Percentiles rank a stretch among this genome's conserved stretches.
These are phyloP conservation scores for Magnaporthiopsis rhizophila DNA, from an alignment of 2,329 filamentous ascomycete species.

Conservation along the genomic window DNA sequence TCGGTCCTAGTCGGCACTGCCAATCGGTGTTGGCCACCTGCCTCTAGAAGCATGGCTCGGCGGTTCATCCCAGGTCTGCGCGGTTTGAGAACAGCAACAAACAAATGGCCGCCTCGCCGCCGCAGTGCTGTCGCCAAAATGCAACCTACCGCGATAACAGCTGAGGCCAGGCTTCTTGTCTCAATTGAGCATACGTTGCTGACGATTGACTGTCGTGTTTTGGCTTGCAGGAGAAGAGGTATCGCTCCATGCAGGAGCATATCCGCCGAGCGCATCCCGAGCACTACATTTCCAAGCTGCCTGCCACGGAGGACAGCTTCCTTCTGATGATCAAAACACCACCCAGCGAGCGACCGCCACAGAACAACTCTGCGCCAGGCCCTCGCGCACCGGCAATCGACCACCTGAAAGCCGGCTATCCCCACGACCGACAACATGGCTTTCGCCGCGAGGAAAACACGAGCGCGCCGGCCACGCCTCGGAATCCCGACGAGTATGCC, in stretches of 20 bases:
- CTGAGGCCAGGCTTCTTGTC: neutral
- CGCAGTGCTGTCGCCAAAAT: neutral
- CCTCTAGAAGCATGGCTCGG: neutral
- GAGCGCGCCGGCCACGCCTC: slow-evolving; percentile 60
- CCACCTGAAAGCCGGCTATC: slow-evolving; percentile 36
- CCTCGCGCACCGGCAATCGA: slow-evolving; percentile 15
- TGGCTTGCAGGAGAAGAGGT: slow-evolving; percentile 35
- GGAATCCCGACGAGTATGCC: slow-evolving; percentile 61
- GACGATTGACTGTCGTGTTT: slow-evolving; percentile 10
- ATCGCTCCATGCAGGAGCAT: slow-evolving; percentile 98
- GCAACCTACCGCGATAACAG: neutral
- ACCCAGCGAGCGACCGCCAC: slow-evolving; percentile 39
- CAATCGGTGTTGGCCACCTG: neutral
- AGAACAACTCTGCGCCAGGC: slow-evolving; percentile 24
- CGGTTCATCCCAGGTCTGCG: neutral
- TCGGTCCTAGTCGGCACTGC: neutral
- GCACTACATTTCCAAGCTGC: slow-evolving; percentile 95
- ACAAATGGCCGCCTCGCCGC: neutral
- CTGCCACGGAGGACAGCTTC: slow-evolving; percentile 97
- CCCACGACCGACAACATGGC: slow-evolving; percentile 46
- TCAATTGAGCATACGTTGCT: slow-evolving; percentile 9
- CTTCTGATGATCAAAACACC: slow-evolving; percentile 90
- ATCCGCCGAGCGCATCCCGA: slow-evolving; percentile 95
- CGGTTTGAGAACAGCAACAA: neutral
- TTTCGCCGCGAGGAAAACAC: slow-evolving; percentile 57